Evolutionary conservation across 805 yeast genomes (phyloP), one percentile per base, ranked within the genome.

Genomic region (Tetrapisispora pingtungensis): DNA sequence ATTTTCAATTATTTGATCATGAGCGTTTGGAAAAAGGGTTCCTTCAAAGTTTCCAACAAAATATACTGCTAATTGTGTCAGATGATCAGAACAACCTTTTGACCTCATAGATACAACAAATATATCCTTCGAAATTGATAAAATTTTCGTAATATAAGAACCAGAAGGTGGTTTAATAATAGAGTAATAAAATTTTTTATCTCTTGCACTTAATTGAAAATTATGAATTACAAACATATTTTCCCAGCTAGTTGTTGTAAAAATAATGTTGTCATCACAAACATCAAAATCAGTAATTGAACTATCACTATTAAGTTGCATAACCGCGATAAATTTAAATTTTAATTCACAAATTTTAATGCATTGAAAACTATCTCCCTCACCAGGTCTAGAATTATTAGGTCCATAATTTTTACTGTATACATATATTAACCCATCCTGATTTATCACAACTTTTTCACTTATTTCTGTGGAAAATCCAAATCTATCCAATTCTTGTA

Each of bases 201-300:
- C 33, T n/a, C 34, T 27, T 3, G 32, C 37, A 6, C 24, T 30
- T n/a, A 41, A 41, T 3, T 31, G 17, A 24, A 46, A 49, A 28
- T 48, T 44, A 28, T 44, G 47, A n/a, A 53, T 26, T 4, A 47
- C 18, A 36, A 40, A 52, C 3, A 52, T n/a, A 8, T 35, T 43
- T 15, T 46, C 46, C 35, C 45, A 40, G 15, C 42, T 31, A n/a
- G 39, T 37, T 7, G 41, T 44, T 13, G 48, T 42, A 12, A 51
- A 39, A 13, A 51, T 36, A 15, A 54, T 43, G 26, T 49, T 46
- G 35, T 47, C 46, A 17, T 46, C 51, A 33, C 45, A 48, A 7
- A 55, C 28, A 27, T 44, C 44, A 42, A 54, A 54, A 15, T 48
- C 49, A 32, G 34, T 41, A 1, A 48, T 34, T 19, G 36, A n/a